Conservation (phyloP, 345 rosid species). For the Aquilaria malaccensis region DNA sequence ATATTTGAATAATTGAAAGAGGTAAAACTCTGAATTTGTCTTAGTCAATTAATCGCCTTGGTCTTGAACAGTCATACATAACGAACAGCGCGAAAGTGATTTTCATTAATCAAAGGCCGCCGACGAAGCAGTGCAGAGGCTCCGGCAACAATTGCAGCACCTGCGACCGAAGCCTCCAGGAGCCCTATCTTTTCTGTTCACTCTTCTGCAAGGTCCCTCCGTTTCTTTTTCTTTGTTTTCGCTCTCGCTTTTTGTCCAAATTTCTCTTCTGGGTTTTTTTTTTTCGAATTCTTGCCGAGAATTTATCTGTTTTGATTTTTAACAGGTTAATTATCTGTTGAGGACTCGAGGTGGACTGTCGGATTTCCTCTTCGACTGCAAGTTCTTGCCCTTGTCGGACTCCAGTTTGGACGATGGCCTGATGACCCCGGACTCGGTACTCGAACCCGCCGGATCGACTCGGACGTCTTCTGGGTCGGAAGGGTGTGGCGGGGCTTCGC, state of each 20-base stretch:
- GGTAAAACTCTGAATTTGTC: not conserved
- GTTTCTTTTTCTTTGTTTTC: not conserved
- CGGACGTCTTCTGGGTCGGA: constrained; percentile 56
- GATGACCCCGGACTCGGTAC: constrained; percentile 53
- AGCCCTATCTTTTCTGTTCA: constrained; percentile 66
- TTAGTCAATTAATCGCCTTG: not conserved
- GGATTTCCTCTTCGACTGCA: constrained; percentile 53
- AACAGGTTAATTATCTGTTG: constrained; percentile 51
- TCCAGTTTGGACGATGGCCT: constrained; percentile 39
- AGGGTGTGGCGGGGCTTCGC: constrained; percentile 42
- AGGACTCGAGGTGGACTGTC: constrained; percentile 56
- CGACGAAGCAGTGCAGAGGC: constrained; percentile 50
- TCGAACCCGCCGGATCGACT: constrained; percentile 48
- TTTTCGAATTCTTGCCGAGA: constrained; percentile 7
- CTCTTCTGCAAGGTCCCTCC: constrained; percentile 77
- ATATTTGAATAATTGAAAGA: not conserved
- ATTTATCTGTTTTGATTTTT: not conserved
- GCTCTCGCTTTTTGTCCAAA: not conserved
- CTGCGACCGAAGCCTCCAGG: constrained; percentile 70
- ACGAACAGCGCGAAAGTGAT: constrained; percentile 79
- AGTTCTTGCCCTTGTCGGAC: constrained; percentile 52
- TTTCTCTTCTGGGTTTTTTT: constrained; percentile 5
- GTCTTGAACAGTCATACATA: constrained; percentile 51
- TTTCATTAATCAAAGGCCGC: constrained; percentile 76
- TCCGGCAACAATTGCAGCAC: constrained; percentile 62